Conservation (phyloP, 2,329 filamentous ascomycete genomes). For the Colletotrichum caudatum region DNA sequence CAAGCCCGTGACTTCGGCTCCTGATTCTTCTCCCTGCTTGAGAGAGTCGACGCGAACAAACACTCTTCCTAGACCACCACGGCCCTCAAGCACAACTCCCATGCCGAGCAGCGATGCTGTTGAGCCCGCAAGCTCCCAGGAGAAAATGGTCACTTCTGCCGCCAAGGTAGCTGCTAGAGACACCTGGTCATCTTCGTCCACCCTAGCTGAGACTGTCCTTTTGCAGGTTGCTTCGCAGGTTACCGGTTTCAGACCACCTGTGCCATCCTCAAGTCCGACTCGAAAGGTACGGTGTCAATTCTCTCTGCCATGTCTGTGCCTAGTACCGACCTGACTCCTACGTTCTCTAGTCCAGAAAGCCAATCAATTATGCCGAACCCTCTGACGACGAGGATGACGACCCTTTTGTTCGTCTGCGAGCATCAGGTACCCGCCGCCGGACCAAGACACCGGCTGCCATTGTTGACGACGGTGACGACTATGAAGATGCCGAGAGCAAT, state of each 20-base stretch:
- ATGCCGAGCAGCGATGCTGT: constrained; percentile 83
- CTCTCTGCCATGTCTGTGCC: background rate
- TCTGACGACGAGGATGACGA: constrained; percentile 85
- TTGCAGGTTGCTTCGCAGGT: constrained; percentile 59
- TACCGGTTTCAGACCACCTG: constrained; percentile 55
- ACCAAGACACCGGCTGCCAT: constrained; percentile 67
- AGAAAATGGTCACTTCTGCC: constrained; percentile 65
- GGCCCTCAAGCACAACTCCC: constrained; percentile 71
- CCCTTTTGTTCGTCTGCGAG: constrained; percentile 66
- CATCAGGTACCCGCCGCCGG: constrained; percentile 55
- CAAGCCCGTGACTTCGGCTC: constrained; percentile 49
- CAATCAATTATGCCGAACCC: constrained; percentile 86
- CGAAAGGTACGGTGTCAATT: constrained; percentile 72
- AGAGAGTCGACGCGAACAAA: constrained; percentile 61
- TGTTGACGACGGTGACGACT: constrained; percentile 76
- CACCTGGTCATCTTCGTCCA: constrained; percentile 58
- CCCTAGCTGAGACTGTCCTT: constrained; percentile 55
- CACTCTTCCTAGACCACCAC: constrained; percentile 54
- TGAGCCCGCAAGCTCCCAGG: constrained; percentile 76
- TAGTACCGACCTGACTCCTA: constrained; percentile 8
- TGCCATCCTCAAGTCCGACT: constrained; percentile 76
- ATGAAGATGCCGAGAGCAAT: constrained; percentile 75
- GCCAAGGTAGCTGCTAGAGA: constrained; percentile 65
- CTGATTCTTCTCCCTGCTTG: constrained; percentile 52
- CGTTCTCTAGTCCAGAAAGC: constrained; percentile 61